Base-by-base conservation (phyloP, 2,329 filamentous ascomycete species). In the Sporothrix sp. region DNA sequence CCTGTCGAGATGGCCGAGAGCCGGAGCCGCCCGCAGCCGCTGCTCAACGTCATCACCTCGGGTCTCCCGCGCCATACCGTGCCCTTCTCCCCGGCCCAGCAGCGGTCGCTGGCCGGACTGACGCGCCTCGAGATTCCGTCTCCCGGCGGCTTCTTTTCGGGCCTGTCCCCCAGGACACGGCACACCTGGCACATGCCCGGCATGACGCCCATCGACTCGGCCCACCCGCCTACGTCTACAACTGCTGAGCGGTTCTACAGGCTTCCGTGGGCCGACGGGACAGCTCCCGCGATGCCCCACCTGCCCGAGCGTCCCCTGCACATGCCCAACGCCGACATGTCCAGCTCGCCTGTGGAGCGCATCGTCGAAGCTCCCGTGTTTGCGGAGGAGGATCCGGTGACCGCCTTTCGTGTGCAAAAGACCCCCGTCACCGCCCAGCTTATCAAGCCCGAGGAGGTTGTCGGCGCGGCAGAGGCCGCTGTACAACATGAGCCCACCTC, bases 191-290 rank as follows among this genome's bases (percentile, higher is more conserved):
- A 87, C 60, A 70, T 83, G 53, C 48, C 75, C 10, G 68, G 69
- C 25, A 69, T 66, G 58, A 72, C 74, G 18, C 74, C 76, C 16
- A 52, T 54, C 11, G 74, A 78, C 7, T 75, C 74, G 16, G 62
- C 73, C 56, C 68, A 70, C 3, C 80, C 81, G 1, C 89, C 89
- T 1, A 91, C 87, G 0, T 95, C 91, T 1, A 87, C 88, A 27
- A 89, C 85, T n/a, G 91, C 91, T 9, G 87, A 95, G 63, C 81
- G 85, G 56, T 97, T 96, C 61, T 97, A 97, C 68, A 82, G 84
- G 56, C 76, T 84, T 25, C 89, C 90, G 3, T 96, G 89, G 84
- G 75, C n/a, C 51, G 48, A 73, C 57, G 67, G 68, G 20, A 64
- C 71, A 46, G 56, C 68, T 7, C 60, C 63, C 33, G 65, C 67